Evolutionary conservation across 352 stramenopile species (phyloP).

Genomic region (Phytophthora boehmeriae): DNA sequence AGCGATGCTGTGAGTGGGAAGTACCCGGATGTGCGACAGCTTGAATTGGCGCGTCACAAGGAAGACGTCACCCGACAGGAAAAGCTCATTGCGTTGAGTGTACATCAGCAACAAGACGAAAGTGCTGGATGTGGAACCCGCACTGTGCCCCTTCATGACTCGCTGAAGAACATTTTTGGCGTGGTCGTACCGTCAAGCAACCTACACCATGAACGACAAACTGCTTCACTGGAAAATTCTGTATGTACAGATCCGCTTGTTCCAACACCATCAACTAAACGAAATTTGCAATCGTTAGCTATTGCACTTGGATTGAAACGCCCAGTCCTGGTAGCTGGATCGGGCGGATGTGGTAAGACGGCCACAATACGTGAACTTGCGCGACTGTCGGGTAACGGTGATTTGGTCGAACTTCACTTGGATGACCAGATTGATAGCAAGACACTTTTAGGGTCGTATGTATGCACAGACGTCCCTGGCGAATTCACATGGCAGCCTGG

Average conservation of each 20-base stretch:
- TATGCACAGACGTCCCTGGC: slow-evolving; percentile 98
- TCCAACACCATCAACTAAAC: slow-evolving; percentile 71
- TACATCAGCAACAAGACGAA: slow-evolving; percentile 29
- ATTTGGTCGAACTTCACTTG: slow-evolving; percentile 98
- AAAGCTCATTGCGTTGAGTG: slow-evolving; percentile 50
- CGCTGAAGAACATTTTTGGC: slow-evolving; percentile 83
- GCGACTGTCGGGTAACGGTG: slow-evolving; percentile 70
- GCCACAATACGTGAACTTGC: slow-evolving; percentile 83
- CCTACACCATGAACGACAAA: slow-evolving; percentile 29
- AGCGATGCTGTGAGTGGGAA: slow-evolving; percentile 47
- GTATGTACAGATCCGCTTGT: slow-evolving; percentile 44
- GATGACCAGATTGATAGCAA: slow-evolving; percentile 99
- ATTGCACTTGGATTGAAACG: slow-evolving; percentile 83
- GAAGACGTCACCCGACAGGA: slow-evolving; percentile 50
- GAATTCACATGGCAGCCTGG: slow-evolving; percentile 99
- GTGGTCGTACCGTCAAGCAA: slow-evolving; percentile 77
- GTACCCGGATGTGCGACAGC: slow-evolving; percentile 41
- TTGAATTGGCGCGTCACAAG: slow-evolving; percentile 67
- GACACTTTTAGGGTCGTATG: slow-evolving; percentile 97
- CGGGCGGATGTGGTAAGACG: slow-evolving; percentile 81
- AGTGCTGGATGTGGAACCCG: slow-evolving; percentile 7
- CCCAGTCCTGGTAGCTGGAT: slow-evolving; percentile 75
- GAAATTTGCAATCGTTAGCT: slow-evolving; percentile 78
- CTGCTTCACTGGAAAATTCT: slow-evolving; percentile 7
- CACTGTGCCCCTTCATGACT: slow-evolving; percentile 62